A percentile compares a stretch with the other conserved stretches of the same genome.
phyloP scores from a whole-genome alignment of 2,329 filamentous ascomycete species.

The Sporothrix pallida region DNA sequence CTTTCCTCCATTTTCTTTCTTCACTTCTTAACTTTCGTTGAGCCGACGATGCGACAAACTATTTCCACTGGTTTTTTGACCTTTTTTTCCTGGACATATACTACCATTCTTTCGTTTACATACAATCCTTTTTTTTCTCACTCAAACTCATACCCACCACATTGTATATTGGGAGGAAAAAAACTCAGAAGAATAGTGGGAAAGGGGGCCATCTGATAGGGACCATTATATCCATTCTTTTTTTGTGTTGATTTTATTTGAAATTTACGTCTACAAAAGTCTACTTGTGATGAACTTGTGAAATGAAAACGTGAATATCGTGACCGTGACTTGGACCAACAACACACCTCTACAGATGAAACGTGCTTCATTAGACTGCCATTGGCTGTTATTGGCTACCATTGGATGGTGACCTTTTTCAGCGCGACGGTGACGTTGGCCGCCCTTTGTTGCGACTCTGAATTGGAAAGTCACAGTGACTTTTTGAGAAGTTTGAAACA shows the following conservation, averaged over 20 bases:
- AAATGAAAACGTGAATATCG: background rate
- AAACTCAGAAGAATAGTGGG: background rate
- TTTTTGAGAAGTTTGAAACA: background rate
- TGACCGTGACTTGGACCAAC: background rate
- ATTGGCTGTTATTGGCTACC: background rate
- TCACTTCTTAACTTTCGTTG: constrained; percentile 17
- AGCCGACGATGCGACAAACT: constrained; percentile 29
- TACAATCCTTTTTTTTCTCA: background rate
- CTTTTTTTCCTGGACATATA: constrained; percentile 7
- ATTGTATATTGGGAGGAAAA: background rate
- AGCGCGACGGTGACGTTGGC: background rate
- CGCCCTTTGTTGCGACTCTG: background rate
- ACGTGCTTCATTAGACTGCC: background rate
- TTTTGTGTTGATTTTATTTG: constrained; percentile 18
- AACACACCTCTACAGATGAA: constrained; percentile 24
- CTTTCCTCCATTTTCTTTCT: background rate
- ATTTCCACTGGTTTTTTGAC: background rate
- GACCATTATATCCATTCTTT: constrained; percentile 33
- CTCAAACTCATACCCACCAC: too few species aligned
- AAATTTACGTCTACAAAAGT: background rate
- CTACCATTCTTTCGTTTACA: constrained; percentile 1
- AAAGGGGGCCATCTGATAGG: constrained; percentile 33
- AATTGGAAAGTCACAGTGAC: background rate
- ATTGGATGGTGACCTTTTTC: background rate
- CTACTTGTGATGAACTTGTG: background rate